phyloP scores from a whole-genome alignment of 129 eudicot genomes.

The Tagetes patula region DNA sequence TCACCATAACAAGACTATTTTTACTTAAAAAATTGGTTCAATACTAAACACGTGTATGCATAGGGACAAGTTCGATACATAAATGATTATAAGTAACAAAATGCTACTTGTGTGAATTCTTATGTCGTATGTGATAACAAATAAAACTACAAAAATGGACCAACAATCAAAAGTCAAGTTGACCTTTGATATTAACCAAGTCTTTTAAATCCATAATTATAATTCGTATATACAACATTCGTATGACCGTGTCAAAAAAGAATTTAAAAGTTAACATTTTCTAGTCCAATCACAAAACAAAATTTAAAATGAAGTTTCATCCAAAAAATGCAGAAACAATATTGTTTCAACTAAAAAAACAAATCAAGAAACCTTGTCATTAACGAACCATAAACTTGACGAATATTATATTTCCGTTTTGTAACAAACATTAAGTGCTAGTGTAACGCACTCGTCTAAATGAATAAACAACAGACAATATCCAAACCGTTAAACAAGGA shows the following conservation, averaged over 20 bases:
- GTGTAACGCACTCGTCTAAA: slow-evolving; percentile 2
- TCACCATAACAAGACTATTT: neutral
- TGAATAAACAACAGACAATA: slow-evolving; percentile 25
- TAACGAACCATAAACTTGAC: slow-evolving; percentile 33
- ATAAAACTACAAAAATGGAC: slow-evolving; percentile 15
- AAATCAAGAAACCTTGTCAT: slow-evolving; percentile 23
- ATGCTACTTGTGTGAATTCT: too few species aligned
- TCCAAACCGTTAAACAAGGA: slow-evolving; percentile 22
- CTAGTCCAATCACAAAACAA: neutral
- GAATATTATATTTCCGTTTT: neutral
- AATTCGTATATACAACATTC: too few species aligned
- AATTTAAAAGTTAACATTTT: neutral
- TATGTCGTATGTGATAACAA: neutral
- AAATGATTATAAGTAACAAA: too few species aligned
- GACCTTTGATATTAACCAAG: neutral
- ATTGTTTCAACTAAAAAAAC: neutral
- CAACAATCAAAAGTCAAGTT: neutral
- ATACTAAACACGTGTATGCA: too few species aligned
- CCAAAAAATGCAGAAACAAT: too few species aligned
- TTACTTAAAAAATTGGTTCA: too few species aligned
- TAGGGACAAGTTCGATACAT: too few species aligned
- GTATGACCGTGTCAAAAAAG: neutral
- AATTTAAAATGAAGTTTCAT: neutral
- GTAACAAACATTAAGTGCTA: slow-evolving; percentile 16
- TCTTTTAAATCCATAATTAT: slow-evolving; percentile 1